phyloP scores from a whole-genome alignment of 1,284 basidiomycete genomes.

The Mixia osmundae region DNA sequence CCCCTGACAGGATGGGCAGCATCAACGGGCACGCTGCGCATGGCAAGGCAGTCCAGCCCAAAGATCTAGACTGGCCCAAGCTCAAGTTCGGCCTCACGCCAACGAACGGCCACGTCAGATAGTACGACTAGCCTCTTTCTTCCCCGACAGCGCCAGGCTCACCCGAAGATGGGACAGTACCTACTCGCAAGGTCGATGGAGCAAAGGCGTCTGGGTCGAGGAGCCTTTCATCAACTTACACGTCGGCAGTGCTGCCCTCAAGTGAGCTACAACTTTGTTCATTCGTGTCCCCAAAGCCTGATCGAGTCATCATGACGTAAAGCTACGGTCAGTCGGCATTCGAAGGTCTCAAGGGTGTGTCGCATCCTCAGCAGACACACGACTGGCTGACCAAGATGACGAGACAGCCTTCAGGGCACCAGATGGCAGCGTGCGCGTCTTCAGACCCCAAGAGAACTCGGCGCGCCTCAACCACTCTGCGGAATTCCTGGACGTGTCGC shows the following conservation, averaged over 20 bases:
- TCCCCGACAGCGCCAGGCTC: neutral
- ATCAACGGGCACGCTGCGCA: too few relatives aligned
- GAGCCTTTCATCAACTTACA: constrained; percentile 19
- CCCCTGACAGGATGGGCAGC: too few relatives aligned
- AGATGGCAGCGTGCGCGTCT: constrained; percentile 18
- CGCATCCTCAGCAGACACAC: neutral
- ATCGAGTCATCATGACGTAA: too few relatives aligned
- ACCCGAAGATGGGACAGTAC: constrained; percentile 1
- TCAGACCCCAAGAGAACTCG: constrained; percentile 22
- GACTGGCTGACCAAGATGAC: constrained; percentile 8
- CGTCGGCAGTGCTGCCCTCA: constrained; percentile 20
- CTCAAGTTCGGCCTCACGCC: constrained; percentile 14
- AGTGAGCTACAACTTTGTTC: constrained; percentile 19
- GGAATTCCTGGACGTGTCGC: constrained; percentile 15
- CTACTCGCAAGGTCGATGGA: constrained; percentile 18
- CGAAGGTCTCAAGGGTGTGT: constrained; percentile 20
- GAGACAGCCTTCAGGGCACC: constrained; percentile 15
- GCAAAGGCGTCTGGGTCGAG: constrained; percentile 15
- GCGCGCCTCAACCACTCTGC: constrained; percentile 19
- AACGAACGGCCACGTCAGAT: constrained; percentile 14
- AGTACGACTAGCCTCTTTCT: constrained; percentile 3
- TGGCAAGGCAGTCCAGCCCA: constrained; percentile 4
- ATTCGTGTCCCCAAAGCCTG: neutral
- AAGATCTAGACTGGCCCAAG: constrained; percentile 14
- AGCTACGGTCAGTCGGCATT: constrained; percentile 10